phyloP scores from a whole-genome alignment of 2,329 filamentous ascomycete species.

The Huntiella omanensis region DNA sequence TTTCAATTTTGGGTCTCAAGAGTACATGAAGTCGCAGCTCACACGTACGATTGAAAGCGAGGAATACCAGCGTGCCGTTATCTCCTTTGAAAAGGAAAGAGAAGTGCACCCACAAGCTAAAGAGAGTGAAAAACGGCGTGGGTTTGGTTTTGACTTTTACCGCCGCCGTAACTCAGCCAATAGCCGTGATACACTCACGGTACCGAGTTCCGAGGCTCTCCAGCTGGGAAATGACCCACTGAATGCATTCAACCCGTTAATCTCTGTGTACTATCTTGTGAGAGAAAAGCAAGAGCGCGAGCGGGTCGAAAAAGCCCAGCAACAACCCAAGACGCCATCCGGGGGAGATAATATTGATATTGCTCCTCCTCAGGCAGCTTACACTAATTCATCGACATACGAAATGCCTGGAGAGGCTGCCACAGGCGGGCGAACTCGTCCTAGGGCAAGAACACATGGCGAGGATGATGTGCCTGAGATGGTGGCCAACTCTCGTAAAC shows the following conservation, averaged over 20 bases:
- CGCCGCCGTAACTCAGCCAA: slow-evolving; percentile 78
- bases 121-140: slow-evolving; percentile 64
- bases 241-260: slow-evolving; percentile 79
- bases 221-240: slow-evolving; percentile 69
- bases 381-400: slow-evolving; percentile 70
- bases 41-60: slow-evolving; percentile 79
- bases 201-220: slow-evolving; percentile 70
- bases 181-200: slow-evolving; percentile 70
- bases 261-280: slow-evolving; percentile 94
- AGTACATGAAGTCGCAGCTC: slow-evolving; percentile 65
- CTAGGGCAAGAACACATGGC: slow-evolving; percentile 78
- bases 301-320: slow-evolving; percentile 20
- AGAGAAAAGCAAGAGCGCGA: slow-evolving; percentile 84
- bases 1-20: slow-evolving; percentile 84
- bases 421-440: slow-evolving; percentile 64
- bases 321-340: slow-evolving; percentile 24
- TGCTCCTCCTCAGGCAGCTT: slow-evolving; percentile 61
- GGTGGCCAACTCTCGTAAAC: slow-evolving; percentile 17
- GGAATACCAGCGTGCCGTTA: slow-evolving; percentile 77
- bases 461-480: slow-evolving; percentile 74
- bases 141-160: slow-evolving; percentile 89
- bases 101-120: slow-evolving; percentile 36
- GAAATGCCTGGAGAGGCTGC: slow-evolving; percentile 81
- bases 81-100: slow-evolving; percentile 47
- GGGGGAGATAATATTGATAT: slow-evolving; percentile 31